Base-by-base conservation (phyloP, 192 early-diverging fungal genomes). In the Coemansia guatemalensis region DNA sequence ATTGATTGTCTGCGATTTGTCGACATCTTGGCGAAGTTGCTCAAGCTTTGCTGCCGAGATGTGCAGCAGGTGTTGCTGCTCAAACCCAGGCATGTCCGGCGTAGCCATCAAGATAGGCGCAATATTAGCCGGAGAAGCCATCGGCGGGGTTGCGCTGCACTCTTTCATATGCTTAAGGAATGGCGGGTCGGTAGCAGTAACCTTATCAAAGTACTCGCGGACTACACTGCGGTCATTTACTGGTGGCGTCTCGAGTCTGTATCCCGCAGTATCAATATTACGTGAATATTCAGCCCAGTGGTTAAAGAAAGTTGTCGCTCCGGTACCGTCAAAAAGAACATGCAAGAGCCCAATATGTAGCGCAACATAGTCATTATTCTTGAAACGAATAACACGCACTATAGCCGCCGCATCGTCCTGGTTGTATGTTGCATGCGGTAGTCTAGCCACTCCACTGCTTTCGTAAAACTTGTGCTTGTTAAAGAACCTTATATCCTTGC, bases 11-110 rank as follows among this genome's bases (percentile, higher is more conserved):
- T 74, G 68, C 21, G 30, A 21, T 11, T 3, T 21, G 35, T 71
- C 78, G 18, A 74, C 56, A 11, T 81, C 68, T 30, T 68, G 64
- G 14, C 78, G 78, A 48, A 81, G 30, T 30, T 57, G 68, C 62
- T 81, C 69, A 0, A 81, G 41, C 17, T 55, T 65, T 17, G 25
- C 59, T 1, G 57, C 47, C 1, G 25, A 68, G 30, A 81, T 60
- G 48, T 81, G 78, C 20, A 81, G 39, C 51, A 81, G 49, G 24
- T 81, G 78, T 39, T 81, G 78, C 24, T 81, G 58, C 30, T 67
- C 58, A 17, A 65, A 48, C 4, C 17, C 14, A 0, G 63, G 64
- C 0, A 60, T 44, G 23, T 81, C 78, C 2, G 72, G 72, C 8
- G 78, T 33, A 8, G 67, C 53, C 32, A 81, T 60, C 54, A 81